phyloP scores from a whole-genome alignment of 2,329 filamentous ascomycete genomes.

The Trichoderma hamatum region DNA sequence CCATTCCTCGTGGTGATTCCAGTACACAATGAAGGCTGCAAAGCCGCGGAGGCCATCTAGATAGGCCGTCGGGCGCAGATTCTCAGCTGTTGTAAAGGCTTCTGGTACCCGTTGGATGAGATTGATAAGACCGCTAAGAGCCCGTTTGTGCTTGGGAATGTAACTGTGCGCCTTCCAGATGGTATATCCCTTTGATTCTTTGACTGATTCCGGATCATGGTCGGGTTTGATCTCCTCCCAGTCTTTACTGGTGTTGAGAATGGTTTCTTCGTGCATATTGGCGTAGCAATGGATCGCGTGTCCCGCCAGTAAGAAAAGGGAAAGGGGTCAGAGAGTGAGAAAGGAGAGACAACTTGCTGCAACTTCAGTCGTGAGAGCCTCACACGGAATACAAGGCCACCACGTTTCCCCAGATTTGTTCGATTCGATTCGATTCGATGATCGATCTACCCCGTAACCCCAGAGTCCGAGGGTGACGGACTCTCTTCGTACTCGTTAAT shows the following conservation, averaged over 20 bases:
- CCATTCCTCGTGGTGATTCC: conserved; percentile 64
- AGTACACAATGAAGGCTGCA: conserved; percentile 67
- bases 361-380: conserved; percentile 4
- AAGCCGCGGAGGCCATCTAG: conserved; percentile 67
- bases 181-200: conserved; percentile 31
- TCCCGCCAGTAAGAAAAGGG: not conserved
- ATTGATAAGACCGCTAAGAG: conserved; percentile 9
- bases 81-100: conserved; percentile 28
- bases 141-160: conserved; percentile 4
- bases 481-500: conserved; percentile 20
- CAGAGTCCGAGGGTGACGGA: conserved; percentile 17
- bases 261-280: conserved; percentile 40
- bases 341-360: not conserved
- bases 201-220: conserved; percentile 30
- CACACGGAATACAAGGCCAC: not conserved
- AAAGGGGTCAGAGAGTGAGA: not conserved
- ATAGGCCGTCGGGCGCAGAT: conserved; percentile 58
- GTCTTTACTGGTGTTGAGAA: conserved; percentile 39
- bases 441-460: conserved; percentile 6
- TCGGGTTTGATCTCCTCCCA: conserved; percentile 40
- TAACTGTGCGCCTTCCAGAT: conserved; percentile 37
- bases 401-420: conserved; percentile 15
- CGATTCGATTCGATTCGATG: conserved; percentile 8
- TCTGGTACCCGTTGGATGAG: conserved; percentile 12
- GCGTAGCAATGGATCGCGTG: not conserved